Evolutionary conservation across 495 filamentous ascomycete species (phyloP).

Genomic region (Tuber umbilicatum): DNA sequence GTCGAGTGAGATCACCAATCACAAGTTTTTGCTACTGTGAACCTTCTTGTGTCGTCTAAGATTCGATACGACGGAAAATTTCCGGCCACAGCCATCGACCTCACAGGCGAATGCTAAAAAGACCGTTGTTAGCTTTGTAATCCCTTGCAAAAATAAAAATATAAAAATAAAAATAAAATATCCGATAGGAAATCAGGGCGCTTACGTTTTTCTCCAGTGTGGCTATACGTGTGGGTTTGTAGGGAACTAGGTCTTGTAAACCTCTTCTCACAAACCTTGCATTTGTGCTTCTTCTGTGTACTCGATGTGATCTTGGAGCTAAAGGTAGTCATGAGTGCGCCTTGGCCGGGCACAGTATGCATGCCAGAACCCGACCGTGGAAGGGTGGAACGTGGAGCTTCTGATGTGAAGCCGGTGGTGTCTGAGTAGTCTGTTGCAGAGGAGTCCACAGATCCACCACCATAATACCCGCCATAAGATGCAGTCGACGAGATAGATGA

Average conservation of each 20-base stretch:
- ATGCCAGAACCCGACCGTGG: conserved; percentile 70
- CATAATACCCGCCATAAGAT: conserved; percentile 64
- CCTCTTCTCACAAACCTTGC: conserved; percentile 98
- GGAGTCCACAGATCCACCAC: conserved; percentile 75
- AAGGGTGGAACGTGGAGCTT: conserved; percentile 71
- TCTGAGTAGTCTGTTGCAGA: conserved; percentile 95
- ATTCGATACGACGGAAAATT: conserved; percentile 98
- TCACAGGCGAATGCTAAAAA: conserved; percentile 80
- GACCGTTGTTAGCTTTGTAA: conserved; percentile 17
- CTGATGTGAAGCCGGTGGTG: conserved; percentile 72
- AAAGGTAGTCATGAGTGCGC: conserved; percentile 90
- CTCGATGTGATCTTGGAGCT: conserved; percentile 93
- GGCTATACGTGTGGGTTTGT: conserved; percentile 98
- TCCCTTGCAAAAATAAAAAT: neutral
- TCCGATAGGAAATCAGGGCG: conserved; percentile 33
- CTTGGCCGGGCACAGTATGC: conserved; percentile 78
- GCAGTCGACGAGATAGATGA: conserved; percentile 85
- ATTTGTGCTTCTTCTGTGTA: conserved; percentile 99
- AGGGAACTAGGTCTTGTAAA: conserved; percentile 94
- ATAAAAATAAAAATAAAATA: conserved; percentile 5
- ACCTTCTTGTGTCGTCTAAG: conserved; percentile 92
- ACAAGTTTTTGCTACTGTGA: conserved; percentile 68
- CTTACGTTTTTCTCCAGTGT: conserved; percentile 98
- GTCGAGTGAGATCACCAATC: conserved; percentile 23
- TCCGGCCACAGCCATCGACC: conserved; percentile 87